Evolutionary conservation across 139 green algal species (phyloP), one percentile per base, ranked within the genome.

Genomic region (Coelastrella sp.): DNA sequence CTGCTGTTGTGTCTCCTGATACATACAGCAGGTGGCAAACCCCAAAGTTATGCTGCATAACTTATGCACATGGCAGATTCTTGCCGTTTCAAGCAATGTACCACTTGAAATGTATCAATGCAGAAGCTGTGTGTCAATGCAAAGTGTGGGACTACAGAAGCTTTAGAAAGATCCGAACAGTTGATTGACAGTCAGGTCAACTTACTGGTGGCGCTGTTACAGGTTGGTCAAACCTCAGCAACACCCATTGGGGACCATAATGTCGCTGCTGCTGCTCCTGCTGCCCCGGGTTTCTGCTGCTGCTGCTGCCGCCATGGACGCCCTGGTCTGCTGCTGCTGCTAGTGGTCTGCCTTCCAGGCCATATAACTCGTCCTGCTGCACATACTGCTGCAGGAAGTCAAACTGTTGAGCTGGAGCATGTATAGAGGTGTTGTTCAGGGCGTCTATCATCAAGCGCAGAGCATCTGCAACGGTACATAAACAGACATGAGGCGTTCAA

Each of bases 161-260:
- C n/a, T n/a, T n/a, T n/a, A n/a, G n/a, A n/a, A n/a, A n/a, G n/a
- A n/a, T n/a, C n/a, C n/a, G n/a, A n/a, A n/a, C n/a, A n/a, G n/a
- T n/a, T n/a, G n/a, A n/a, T n/a, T n/a, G n/a, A n/a, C n/a, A n/a
- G n/a, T n/a, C n/a, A n/a, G n/a, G n/a, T n/a, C 45, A 9, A 23
- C 88, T 32, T 60, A 94, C 92, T 89, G 88, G 60, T 11, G 92
- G 91, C 0, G 89, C 93, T 2, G 93, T 97, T 19, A 99, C 85
- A n/a, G 95, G 92, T 40, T 94, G 88, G 38, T 94, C 92, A 85
- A 98, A 98, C 7, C 81, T 79, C 17, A 98, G 83, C n/a, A 96
- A 82, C 30, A 79, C 94, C 91, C 91, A 98, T 87, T 98, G 93
- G n/a, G 89, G 92, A 2, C 95, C 95, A 80, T 90, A 90, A 77